phyloP scores from a whole-genome alignment of 2,329 filamentous ascomycete species.

The Colletotrichum brevisporum region DNA sequence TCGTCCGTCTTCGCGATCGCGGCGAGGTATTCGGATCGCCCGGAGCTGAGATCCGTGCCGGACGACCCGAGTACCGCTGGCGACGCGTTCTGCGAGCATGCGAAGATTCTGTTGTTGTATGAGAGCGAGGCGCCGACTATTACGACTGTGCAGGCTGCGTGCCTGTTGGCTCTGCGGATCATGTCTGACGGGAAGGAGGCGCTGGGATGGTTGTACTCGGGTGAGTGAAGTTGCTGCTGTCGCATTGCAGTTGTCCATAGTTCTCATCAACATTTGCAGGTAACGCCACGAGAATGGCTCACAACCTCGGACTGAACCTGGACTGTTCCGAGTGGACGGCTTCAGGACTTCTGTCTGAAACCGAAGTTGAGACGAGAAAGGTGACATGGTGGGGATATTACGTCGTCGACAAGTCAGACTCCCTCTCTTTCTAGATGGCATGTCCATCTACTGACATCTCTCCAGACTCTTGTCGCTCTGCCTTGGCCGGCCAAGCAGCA shows the following conservation, averaged over 20 bases:
- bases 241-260: too few species aligned
- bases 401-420: constrained; percentile 43
- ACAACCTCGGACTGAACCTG: constrained; percentile 45
- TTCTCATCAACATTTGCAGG: constrained; percentile 11
- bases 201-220: constrained; percentile 43
- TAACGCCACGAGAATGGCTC: constrained; percentile 45
- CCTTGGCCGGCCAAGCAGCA: constrained; percentile 43
- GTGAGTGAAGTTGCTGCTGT: constrained; percentile 8
- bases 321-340: constrained; percentile 41
- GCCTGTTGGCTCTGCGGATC: constrained; percentile 41
- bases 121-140: constrained; percentile 44
- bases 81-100: constrained; percentile 41
- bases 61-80: constrained; percentile 44
- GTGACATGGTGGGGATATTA: constrained; percentile 46
- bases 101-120: constrained; percentile 43
- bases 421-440: too few species aligned
- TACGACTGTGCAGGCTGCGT: constrained; percentile 44
- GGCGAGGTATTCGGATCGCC: constrained; percentile 44
- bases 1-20: constrained; percentile 44
- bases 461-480: constrained; percentile 41
- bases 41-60: constrained; percentile 41
- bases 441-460: too few species aligned
- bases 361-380: constrained; percentile 43
- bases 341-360: constrained; percentile 28
- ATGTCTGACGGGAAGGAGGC: constrained; percentile 45